phyloP scores from a whole-genome alignment of 345 rosid genomes.

The Euphorbia lathyris region DNA sequence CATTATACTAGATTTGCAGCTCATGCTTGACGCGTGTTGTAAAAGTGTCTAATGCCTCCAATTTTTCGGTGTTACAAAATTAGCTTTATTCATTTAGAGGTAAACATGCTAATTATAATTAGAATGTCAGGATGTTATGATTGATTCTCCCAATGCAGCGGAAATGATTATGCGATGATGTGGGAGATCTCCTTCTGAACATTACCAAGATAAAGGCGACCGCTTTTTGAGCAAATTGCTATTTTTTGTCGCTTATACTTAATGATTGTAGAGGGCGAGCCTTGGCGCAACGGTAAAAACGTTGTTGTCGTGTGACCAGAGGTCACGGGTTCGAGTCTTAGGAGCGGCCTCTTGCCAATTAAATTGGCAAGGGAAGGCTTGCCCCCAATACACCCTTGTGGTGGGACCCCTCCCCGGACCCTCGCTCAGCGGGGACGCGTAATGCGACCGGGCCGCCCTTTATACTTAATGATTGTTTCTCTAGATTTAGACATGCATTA shows the following conservation, averaged over 20 bases:
- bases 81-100: not conserved
- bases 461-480: not conserved
- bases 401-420: too few relatives aligned
- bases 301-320: too few relatives aligned
- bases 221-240: not conserved
- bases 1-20: not conserved
- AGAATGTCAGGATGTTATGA: not conserved
- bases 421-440: too few relatives aligned
- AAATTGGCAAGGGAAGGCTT: too few relatives aligned
- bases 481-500: slow-evolving; percentile 6
- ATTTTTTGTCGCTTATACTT: not conserved
- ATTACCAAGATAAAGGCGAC: not conserved
- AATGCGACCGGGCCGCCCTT: too few relatives aligned
- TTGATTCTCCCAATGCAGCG: not conserved
- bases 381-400: too few relatives aligned
- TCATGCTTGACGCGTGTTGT: not conserved
- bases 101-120: slow-evolving; percentile 6
- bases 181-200: not conserved
- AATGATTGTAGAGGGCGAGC: too few relatives aligned
- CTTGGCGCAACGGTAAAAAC: too few relatives aligned
- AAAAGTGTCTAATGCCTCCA: not conserved
- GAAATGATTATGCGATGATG: not conserved
- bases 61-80: not conserved
- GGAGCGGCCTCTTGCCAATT: too few relatives aligned
- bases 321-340: too few relatives aligned